Evolutionary conservation across 164 flowering plant genomes (phyloP), one percentile per base, ranked within the genome.

Genomic region (Tetracentron sinense): DNA sequence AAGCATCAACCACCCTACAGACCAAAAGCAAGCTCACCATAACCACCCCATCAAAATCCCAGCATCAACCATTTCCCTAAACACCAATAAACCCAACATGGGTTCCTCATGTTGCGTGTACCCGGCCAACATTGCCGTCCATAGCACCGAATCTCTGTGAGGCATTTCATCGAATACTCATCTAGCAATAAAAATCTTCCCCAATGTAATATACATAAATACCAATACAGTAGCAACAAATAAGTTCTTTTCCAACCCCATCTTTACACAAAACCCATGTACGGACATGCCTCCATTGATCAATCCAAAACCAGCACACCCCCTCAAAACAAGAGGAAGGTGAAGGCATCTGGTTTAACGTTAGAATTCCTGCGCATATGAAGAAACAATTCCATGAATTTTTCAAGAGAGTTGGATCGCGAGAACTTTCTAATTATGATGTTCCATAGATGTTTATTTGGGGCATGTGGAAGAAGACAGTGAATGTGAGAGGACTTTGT

Each of bases 401-500:
- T 47, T 11, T 23, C 35, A 0, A 61, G 48, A 10, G 33, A 20
- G 19, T 68, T 65, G 5, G 61, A 53, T 6, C 73, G 60, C 6
- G 68, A 44, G 49, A 70, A 59, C 56, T 64, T 69, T 19, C 73
- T 69, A 23, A 70, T 70, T n/a, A 70, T 64, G 51, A 70, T 70
- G 56, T 64, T 70, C 69, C 73, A 70, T 44, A 70, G 42, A 60
- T 60, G 60, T 70, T 70, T 27, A 69, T 46, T 4, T 47, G 20
- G 30, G 73, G 69, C 73, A 70, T 70, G 65, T 70, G 69, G 61
- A 44, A 28, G 54, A 70, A 70, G 23, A 70, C 69, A 22, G 21
- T 7, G 73, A 52, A 27, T 54, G 26, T 7, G 73, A 68, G 26
- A 70, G 54, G 48, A 64, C 61, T 4, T 35, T 42, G 27, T 47